These are phyloP conservation scores for Lichtheimia corymbifera DNA, from an alignment of 371 early-diverging fungal species.

Conservation along the genomic window DNA sequence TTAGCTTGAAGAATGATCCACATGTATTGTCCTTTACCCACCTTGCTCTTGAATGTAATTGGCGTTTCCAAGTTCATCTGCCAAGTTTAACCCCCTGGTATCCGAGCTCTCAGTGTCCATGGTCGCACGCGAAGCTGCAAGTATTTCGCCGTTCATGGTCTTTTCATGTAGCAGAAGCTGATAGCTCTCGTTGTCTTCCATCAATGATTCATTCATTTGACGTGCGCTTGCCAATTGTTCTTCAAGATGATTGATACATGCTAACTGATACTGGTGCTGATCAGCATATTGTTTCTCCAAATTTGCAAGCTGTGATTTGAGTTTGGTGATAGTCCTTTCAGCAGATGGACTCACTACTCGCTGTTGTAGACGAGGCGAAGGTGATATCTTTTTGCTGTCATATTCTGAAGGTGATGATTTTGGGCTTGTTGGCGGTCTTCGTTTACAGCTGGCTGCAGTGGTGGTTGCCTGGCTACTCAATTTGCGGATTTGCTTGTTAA, in stretches of 20 bases:
- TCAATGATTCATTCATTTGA: conserved; percentile 57
- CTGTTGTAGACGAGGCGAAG: neutral
- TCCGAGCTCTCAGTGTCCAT: too few species aligned
- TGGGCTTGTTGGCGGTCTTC: neutral
- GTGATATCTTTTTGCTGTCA: neutral
- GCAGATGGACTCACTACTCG: neutral
- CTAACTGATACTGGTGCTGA: conserved; percentile 20
- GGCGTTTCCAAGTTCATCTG: too few species aligned
- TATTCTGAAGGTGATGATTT: neutral
- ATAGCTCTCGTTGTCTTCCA: conserved; percentile 79
- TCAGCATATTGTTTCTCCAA: neutral
- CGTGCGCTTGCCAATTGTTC: conserved; percentile 49
- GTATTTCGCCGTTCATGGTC: conserved; percentile 3
- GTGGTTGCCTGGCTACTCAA: conserved; percentile 4
- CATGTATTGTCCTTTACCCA: too few species aligned
- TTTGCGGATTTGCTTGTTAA: conserved; percentile 15
- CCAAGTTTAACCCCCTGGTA: too few species aligned
- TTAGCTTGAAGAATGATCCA: too few species aligned
- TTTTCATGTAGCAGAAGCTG: conserved; percentile 28
- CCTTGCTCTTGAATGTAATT: too few species aligned
- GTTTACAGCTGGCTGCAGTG: too few species aligned
- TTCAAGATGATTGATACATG: conserved; percentile 32
- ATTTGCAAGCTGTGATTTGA: conserved; percentile 17
- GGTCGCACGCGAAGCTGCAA: neutral
- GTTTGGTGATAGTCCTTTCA: neutral